phyloP scores from a whole-genome alignment of 2,329 filamentous ascomycete genomes.

The Xylariales sp. region DNA sequence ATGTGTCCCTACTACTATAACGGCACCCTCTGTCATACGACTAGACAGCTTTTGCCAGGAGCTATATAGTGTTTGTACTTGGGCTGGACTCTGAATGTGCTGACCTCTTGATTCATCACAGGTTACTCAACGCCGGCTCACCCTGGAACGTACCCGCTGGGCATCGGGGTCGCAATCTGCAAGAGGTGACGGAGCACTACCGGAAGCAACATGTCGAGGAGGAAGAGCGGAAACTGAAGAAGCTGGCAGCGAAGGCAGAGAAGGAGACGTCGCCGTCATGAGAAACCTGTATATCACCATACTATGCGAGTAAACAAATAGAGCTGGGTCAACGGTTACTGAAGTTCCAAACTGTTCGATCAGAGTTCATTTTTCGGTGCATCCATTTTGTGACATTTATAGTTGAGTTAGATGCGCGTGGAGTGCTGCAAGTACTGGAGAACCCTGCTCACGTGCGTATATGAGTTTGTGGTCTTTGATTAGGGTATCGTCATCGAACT shows the following conservation, averaged over 20 bases:
- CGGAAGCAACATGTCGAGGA: conserved; percentile 48
- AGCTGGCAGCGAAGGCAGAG: conserved; percentile 34
- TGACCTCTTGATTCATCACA: too few relatives aligned
- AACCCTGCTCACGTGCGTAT: too few relatives aligned
- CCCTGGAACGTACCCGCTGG: conserved; percentile 52
- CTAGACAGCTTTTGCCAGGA: too few relatives aligned
- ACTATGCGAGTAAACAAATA: neutral
- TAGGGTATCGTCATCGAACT: too few relatives aligned
- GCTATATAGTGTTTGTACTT: too few relatives aligned
- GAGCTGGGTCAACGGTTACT: neutral
- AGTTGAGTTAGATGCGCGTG: too few relatives aligned
- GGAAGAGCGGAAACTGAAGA: conserved; percentile 50
- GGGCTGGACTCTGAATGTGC: too few relatives aligned
- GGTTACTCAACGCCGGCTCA: conserved; percentile 46
- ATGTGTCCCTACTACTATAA: conserved; percentile 27
- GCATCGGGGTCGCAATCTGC: conserved; percentile 44
- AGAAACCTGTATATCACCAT: neutral
- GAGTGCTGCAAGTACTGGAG: too few relatives aligned
- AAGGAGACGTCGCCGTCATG: neutral
- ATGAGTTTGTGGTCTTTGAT: too few relatives aligned
- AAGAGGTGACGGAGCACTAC: conserved; percentile 55
- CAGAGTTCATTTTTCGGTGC: too few relatives aligned
- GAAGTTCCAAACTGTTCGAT: neutral
- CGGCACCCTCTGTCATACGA: too few relatives aligned
- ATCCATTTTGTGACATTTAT: too few relatives aligned